Conservation (phyloP, 306 rosid species). For the Coriaria nepalensis region DNA sequence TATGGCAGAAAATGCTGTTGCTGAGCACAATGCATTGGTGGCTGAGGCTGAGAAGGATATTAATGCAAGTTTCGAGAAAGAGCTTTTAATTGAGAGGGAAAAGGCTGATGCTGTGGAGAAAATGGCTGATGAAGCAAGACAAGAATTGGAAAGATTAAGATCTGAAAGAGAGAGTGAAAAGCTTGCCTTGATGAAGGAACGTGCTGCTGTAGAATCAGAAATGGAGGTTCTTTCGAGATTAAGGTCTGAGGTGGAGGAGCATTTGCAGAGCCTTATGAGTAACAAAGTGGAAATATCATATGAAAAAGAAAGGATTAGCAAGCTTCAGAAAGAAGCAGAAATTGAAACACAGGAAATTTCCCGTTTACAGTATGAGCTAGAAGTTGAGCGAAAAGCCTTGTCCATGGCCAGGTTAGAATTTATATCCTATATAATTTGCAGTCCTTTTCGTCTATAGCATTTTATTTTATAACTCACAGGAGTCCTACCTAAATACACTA, state of each 20-base stretch:
- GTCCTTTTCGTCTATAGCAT: background rate
- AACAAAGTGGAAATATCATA: constrained; percentile 63
- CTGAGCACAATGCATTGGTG: constrained; percentile 83
- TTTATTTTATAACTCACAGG: background rate
- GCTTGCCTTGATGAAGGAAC: constrained; percentile 56
- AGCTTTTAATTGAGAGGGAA: constrained; percentile 71
- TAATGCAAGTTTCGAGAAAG: constrained; percentile 66
- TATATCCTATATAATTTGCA: background rate
- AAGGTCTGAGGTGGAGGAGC: constrained; percentile 80
- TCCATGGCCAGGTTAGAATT: constrained; percentile 89
- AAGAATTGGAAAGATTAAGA: constrained; percentile 68
- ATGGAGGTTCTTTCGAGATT: constrained; percentile 71
- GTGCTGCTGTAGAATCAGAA: constrained; percentile 70
- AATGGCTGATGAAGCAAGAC: constrained; percentile 83
- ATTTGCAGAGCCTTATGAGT: constrained; percentile 58
- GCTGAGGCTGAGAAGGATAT: constrained; percentile 92
- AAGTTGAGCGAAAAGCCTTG: constrained; percentile 93
- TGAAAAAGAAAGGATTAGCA: constrained; percentile 70
- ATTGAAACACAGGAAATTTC: constrained; percentile 63
- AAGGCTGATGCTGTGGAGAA: constrained; percentile 67
- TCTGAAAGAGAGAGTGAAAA: constrained; percentile 53
- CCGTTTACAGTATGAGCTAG: constrained; percentile 84
- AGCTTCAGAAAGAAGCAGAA: constrained; percentile 78
- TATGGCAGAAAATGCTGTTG: constrained; percentile 86
- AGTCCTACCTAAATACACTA: background rate